Evolutionary conservation across 2,329 filamentous ascomycete genomes (phyloP).

Genomic region (Microdochium paspali): DNA sequence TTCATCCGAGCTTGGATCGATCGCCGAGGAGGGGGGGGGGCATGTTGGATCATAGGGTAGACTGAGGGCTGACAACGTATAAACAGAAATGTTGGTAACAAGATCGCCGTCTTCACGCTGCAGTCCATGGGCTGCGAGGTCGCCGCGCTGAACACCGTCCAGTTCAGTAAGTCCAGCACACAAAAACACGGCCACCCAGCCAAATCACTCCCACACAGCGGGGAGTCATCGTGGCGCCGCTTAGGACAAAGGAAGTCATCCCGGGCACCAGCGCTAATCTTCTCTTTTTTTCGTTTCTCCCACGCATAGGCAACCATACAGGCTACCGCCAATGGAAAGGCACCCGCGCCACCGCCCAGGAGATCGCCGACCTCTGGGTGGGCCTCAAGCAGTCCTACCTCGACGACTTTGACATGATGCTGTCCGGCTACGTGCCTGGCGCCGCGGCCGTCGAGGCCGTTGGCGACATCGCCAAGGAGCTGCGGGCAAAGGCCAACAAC

Average conservation of each 20-base stretch:
- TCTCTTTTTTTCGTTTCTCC: too few species aligned
- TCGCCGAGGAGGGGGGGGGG: too few species aligned
- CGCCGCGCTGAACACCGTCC: slow-evolving; percentile 87
- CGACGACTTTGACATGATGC: slow-evolving; percentile 85
- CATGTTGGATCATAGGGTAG: too few species aligned
- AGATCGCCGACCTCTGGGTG: slow-evolving; percentile 76
- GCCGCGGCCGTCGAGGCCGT: slow-evolving; percentile 77
- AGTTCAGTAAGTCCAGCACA: slow-evolving; percentile 66
- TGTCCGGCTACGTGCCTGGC: slow-evolving; percentile 89
- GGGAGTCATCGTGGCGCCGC: too few species aligned
- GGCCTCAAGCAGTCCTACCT: slow-evolving; percentile 78
- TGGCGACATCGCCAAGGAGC: slow-evolving; percentile 72
- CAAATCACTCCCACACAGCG: too few species aligned
- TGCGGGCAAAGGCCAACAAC: slow-evolving; percentile 54
- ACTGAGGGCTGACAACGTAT: slow-evolving; percentile 20
- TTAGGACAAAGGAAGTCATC: too few species aligned
- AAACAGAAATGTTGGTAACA: slow-evolving; percentile 88
- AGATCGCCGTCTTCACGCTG: slow-evolving; percentile 91
- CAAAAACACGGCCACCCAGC: too few species aligned
- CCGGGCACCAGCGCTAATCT: too few species aligned
- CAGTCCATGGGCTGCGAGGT: slow-evolving; percentile 92
- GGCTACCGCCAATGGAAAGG: slow-evolving; percentile 86
- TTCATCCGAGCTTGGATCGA: too few species aligned
- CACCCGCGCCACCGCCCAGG: slow-evolving; percentile 67
- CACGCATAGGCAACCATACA: slow-evolving; percentile 76